Conservation (phyloP, 495 filamentous ascomycete genomes). For the Staphylotrichum tortipilum region DNA sequence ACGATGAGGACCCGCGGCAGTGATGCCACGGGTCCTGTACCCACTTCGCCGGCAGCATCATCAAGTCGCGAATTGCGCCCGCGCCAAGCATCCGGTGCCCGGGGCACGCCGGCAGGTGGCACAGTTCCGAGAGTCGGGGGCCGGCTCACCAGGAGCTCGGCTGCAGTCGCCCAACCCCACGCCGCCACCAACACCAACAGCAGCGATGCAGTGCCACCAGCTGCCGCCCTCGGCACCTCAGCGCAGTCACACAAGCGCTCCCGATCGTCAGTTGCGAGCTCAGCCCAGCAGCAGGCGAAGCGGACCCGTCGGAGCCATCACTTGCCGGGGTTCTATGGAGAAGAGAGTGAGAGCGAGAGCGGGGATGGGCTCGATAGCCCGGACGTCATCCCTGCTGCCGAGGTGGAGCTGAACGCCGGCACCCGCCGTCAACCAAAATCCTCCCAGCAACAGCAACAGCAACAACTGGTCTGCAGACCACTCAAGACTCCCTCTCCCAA, state of each 20-base stretch:
- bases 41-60: slow-evolving; percentile 1
- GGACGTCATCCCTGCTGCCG: slow-evolving; percentile 2
- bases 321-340: slow-evolving; percentile 20
- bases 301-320: slow-evolving; percentile 13
- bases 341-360: slow-evolving; percentile 12
- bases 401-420: background rate
- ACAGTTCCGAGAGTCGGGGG: slow-evolving; percentile 8
- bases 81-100: slow-evolving; percentile 17
- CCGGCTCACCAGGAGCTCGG: slow-evolving; percentile 18
- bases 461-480: too few relatives aligned
- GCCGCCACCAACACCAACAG: slow-evolving; percentile 1
- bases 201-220: background rate
- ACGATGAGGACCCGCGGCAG: slow-evolving; percentile 11
- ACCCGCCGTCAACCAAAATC: background rate
- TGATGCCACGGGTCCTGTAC: background rate
- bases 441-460: too few relatives aligned
- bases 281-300: slow-evolving; percentile 9
- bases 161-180: background rate
- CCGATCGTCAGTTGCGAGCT: background rate
- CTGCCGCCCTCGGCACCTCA: background rate
- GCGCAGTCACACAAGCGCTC: slow-evolving; percentile 9
- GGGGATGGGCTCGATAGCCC: slow-evolving; percentile 4
- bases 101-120: slow-evolving; percentile 10
- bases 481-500: background rate
- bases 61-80: slow-evolving; percentile 15